Evolutionary conservation across 202 grass and related monocot species (phyloP), one percentile per base, ranked within the genome.

Genomic region (Panicum hallii): DNA sequence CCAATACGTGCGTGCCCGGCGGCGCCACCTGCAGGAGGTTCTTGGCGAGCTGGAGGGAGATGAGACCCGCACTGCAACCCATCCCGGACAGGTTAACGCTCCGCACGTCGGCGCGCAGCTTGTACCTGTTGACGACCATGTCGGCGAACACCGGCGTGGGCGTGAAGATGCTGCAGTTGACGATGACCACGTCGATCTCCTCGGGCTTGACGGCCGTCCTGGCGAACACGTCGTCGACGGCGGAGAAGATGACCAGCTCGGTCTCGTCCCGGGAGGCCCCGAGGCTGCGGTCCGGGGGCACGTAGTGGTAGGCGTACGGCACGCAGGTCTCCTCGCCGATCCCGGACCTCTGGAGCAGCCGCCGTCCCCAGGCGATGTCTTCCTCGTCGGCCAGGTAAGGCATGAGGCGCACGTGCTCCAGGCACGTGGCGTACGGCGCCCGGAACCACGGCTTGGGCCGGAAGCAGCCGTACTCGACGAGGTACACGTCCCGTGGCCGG

Each of bases 401-500:
- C 78, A 95, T 52, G 10, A 97, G 84, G 63, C 53, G 81, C 32
- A 80, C 74, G 64, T 97, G 94, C 87, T 97, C 94, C 32, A 84
- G 28, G 84, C 90, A 97, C 22, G 94, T 97, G 0, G 94, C 72
- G 91, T 88, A 93, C 4, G 94, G 94, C 57, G 92, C 75, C 5
- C 94, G 89, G 70, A 44, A 87, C 64, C 43, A 53, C 1, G 36
- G 0, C 19, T 9, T 78, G 5, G 94, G 94, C 19, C 87, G 70
- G 88, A 97, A 97, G 85, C 94, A 97, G 3, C 87, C 85, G 45
- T 93, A 97, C 71, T 93, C 94, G 7, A 93, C 87, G 7, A 96
- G 81, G 85, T 91, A 96, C 67, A 96, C 89, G 4, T 86, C 84
- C 54, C 82, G 85, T 6, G 63, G 15, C 15, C 87, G 75, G 20